Percentiles rank a stretch among this genome's conserved stretches.
Evolutionary conservation across 371 early-diverging fungal species (phyloP).

Genomic region (Funneliformis caledonium): DNA sequence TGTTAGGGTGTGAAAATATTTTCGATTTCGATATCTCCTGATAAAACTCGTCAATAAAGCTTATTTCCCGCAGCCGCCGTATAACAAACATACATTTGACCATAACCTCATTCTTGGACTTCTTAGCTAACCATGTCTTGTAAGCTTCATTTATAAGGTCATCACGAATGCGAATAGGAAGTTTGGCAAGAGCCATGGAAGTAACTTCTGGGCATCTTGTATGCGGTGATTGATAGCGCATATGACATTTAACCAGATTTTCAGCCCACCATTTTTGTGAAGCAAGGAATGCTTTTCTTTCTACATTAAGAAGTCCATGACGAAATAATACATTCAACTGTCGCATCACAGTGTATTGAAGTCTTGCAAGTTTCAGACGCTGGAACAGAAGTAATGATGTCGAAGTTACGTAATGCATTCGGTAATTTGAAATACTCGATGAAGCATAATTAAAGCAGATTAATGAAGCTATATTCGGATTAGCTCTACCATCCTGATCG

Average conservation of each 20-base stretch:
- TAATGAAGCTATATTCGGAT: background rate
- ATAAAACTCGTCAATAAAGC: slow-evolving; percentile 6
- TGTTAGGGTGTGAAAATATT: background rate
- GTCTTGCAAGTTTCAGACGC: background rate
- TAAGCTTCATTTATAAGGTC: background rate
- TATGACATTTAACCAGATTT: slow-evolving; percentile 12
- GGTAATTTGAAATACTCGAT: background rate
- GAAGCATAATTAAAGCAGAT: background rate
- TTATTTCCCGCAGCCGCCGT: background rate
- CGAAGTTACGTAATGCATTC: slow-evolving; percentile 12
- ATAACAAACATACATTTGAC: slow-evolving; percentile 18
- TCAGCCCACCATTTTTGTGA: slow-evolving; percentile 20
- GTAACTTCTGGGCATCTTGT: slow-evolving; percentile 11
- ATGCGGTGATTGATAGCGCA: slow-evolving; percentile 22
- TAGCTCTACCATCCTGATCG: background rate
- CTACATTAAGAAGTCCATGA: background rate
- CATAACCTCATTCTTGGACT: background rate
- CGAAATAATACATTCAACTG: background rate
- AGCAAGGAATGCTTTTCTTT: background rate
- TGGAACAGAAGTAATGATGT: background rate
- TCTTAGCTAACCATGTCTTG: background rate
- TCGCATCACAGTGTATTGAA: slow-evolving; percentile 3
- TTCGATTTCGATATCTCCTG: slow-evolving; percentile 6
- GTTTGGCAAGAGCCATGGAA: background rate
- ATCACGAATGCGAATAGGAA: background rate